Conservation (phyloP, 1,284 basidiomycete genomes). For the Microbotryum saponariae region DNA sequence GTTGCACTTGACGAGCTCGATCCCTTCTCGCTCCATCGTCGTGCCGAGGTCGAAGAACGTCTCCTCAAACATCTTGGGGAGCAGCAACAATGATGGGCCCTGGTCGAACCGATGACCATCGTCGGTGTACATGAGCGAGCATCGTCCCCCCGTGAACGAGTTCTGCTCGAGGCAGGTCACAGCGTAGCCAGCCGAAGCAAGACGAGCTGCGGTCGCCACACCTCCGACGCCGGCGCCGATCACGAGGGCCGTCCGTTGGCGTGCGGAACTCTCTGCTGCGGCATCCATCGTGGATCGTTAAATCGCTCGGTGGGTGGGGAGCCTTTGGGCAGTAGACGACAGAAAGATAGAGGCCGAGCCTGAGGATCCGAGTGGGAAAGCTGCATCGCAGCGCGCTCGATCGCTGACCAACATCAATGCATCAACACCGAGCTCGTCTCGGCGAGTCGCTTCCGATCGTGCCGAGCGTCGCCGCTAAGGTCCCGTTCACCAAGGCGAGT, state of each 20-base stretch:
- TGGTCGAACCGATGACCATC: conserved; percentile 45
- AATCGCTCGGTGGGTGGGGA: no score
- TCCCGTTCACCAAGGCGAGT: no score
- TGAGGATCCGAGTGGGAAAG: no score
- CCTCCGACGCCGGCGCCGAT: conserved; percentile 48
- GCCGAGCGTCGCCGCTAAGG: no score
- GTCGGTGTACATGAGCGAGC: conserved; percentile 46
- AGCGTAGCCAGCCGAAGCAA: conserved; percentile 44
- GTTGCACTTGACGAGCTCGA: conserved; percentile 45
- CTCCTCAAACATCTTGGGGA: conserved; percentile 47
- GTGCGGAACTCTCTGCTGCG: not conserved
- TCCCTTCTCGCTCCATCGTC: conserved; percentile 42
- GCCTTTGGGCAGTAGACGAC: no score
- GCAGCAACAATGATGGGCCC: conserved; percentile 48
- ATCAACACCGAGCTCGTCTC: no score
- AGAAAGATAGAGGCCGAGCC: no score
- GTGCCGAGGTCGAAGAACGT: conserved; percentile 47
- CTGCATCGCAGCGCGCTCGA: no score
- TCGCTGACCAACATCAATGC: no score
- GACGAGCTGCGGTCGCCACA: conserved; percentile 44
- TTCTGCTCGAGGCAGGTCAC: conserved; percentile 41
- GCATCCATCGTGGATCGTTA: no score
- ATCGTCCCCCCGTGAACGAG: conserved; percentile 47
- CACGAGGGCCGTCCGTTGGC: conserved; percentile 25
- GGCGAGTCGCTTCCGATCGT: no score